A percentile compares a stretch with the other conserved stretches of the same genome.
Evolutionary conservation across 805 yeast species (phyloP).

Genomic region (Scheffersomyces coipomensis): DNA sequence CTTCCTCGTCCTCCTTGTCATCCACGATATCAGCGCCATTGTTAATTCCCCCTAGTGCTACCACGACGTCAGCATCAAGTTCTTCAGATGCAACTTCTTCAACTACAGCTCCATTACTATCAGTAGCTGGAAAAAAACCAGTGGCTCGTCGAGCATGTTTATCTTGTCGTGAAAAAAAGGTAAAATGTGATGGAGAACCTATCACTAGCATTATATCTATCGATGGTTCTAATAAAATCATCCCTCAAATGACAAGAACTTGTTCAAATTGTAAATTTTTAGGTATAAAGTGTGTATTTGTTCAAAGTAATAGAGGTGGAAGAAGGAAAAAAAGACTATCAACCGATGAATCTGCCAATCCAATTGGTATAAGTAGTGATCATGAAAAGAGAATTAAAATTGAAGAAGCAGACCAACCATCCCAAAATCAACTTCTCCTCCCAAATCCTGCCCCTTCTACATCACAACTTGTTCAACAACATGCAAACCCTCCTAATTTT

Average conservation of each 20-base stretch:
- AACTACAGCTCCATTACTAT: not conserved
- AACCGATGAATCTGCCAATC: not conserved
- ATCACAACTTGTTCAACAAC: conserved; percentile 2
- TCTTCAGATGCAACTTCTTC: not conserved
- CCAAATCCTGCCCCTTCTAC: conserved; percentile 3
- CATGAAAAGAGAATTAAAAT: not conserved
- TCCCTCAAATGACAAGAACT: conserved; percentile 17
- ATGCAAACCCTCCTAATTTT: conserved; percentile 1
- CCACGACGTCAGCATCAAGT: not conserved
- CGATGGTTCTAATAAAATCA: conserved; percentile 17
- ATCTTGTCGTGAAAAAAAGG: conserved; percentile 62
- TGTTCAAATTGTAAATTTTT: conserved; percentile 52
- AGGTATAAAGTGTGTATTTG: conserved; percentile 53
- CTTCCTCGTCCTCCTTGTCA: not conserved
- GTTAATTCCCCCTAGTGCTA: not conserved
- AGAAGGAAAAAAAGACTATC: conserved; percentile 35
- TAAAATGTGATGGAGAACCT: conserved; percentile 65
- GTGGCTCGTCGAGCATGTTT: conserved; percentile 65
- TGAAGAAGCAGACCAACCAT: not conserved
- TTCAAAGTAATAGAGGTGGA: conserved; percentile 58
- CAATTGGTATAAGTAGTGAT: not conserved
- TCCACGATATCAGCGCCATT: not conserved
- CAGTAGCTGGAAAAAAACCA: conserved; percentile 12
- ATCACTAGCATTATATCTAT: conserved; percentile 11
- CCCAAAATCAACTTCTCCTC: conserved; percentile 2